A percentile compares a stretch with the other conserved stretches of the same genome.
Conservation (phyloP, 1,284 basidiomycete genomes). For the Mycosarcoma mackinlayi region DNA sequence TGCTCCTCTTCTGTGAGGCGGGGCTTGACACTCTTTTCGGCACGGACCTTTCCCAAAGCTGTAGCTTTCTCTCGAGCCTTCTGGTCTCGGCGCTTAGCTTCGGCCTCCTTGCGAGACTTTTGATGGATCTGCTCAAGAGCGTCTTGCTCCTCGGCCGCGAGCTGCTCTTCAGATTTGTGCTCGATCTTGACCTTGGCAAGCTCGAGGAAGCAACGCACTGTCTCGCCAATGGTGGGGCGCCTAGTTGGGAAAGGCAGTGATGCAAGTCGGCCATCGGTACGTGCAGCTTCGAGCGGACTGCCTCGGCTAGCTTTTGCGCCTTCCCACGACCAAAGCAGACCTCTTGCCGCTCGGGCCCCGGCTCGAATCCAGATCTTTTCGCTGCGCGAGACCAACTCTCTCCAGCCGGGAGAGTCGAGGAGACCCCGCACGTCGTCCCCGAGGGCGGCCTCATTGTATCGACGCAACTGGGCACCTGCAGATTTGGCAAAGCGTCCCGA, state of each 20-base stretch:
- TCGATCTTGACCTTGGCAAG: conserved; percentile 86
- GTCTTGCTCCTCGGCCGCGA: conserved; percentile 72
- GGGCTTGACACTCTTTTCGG: conserved; percentile 28
- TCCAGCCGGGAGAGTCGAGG: conserved; percentile 55
- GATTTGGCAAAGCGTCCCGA: conserved; percentile 89
- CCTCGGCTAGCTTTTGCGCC: conserved; percentile 31
- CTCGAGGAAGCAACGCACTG: conserved; percentile 86
- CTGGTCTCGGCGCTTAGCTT: conserved; percentile 47
- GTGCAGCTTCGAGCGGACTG: conserved; percentile 62
- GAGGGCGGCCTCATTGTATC: conserved; percentile 93
- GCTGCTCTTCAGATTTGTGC: conserved; percentile 84
- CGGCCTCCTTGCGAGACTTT: conserved; percentile 38
- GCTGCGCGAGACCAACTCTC: conserved; percentile 55
- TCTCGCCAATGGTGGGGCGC: conserved; percentile 85
- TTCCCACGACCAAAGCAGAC: conserved; percentile 65
- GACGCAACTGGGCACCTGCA: conserved; percentile 90
- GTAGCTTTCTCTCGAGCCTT: conserved; percentile 36
- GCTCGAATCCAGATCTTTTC: conserved; percentile 65
- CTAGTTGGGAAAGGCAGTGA: conserved; percentile 60
- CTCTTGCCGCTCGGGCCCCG: conserved; percentile 57
- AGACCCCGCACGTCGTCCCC: conserved; percentile 76
- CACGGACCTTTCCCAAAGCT: conserved; percentile 25
- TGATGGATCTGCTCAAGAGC: conserved; percentile 41
- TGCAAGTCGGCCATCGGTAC: conserved; percentile 67
- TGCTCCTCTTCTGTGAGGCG: conserved; percentile 43